A percentile compares a stretch with the other conserved stretches of the same genome.
phyloP scores from a whole-genome alignment of 257 asterid genomes.

The Gentiana macrophylla region DNA sequence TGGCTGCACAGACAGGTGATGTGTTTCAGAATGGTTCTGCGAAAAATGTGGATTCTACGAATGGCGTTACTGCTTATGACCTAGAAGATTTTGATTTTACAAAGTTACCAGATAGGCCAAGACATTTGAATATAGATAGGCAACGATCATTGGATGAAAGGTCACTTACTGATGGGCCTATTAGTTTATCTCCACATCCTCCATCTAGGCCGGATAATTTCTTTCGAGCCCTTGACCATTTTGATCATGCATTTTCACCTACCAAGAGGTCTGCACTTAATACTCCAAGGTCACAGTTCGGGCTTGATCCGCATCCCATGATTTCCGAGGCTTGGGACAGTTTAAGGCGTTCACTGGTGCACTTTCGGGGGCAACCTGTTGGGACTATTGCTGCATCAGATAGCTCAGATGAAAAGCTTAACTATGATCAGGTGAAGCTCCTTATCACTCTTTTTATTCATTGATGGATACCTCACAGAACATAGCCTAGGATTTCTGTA shows the following conservation, averaged over 20 bases:
- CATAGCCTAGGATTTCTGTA: too few species aligned
- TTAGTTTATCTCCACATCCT: conserved; percentile 46
- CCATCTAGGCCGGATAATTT: conserved; percentile 38
- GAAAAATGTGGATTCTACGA: conserved; percentile 27
- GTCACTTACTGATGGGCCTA: conserved; percentile 40
- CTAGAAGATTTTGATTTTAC: conserved; percentile 49
- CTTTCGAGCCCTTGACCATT: conserved; percentile 35
- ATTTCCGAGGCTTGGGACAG: conserved; percentile 71
- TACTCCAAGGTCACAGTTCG: conserved; percentile 50
- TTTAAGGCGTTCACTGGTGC: conserved; percentile 54
- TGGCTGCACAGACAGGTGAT: conserved; percentile 31
- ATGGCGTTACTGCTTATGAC: conserved; percentile 18
- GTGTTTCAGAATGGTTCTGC: conserved; percentile 23
- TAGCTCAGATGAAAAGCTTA: conserved; percentile 70
- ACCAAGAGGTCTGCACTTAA: conserved; percentile 40
- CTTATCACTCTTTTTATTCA: background rate
- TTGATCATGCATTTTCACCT: conserved; percentile 40
- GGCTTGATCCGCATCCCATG: conserved; percentile 46
- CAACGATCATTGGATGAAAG: conserved; percentile 58
- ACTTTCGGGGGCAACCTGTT: conserved; percentile 72
- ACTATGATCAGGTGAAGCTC: conserved; percentile 70
- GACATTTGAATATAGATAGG: conserved; percentile 48
- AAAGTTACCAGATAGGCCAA: conserved; percentile 31
- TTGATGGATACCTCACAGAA: too few species aligned
- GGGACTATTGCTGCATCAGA: conserved; percentile 85